Percentiles rank a stretch among this genome's conserved stretches.
Conservation (phyloP, 2,329 filamentous ascomycete species). For the Paramyrothecium roridum region DNA sequence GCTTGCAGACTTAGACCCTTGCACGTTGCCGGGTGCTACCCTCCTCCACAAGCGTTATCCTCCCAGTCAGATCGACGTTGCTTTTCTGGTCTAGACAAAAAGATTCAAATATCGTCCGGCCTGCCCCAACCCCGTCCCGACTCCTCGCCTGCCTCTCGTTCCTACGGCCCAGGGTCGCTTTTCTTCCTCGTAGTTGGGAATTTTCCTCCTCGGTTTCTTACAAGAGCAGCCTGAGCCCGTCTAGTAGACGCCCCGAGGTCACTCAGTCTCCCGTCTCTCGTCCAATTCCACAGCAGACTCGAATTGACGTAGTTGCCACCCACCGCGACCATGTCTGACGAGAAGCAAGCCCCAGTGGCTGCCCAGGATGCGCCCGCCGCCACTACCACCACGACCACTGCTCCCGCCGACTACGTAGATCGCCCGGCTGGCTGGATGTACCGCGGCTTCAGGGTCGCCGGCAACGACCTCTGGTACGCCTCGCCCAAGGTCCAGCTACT, state of each 20-base stretch:
- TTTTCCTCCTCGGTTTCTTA: neutral
- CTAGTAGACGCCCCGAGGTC: too few relatives aligned
- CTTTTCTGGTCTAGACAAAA: neutral
- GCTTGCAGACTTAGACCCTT: neutral
- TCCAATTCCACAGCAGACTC: too few relatives aligned
- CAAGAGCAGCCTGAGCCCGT: too few relatives aligned
- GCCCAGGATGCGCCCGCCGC: neutral
- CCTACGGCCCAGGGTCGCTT: neutral
- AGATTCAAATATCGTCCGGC: neutral
- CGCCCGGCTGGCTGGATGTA: constrained; percentile 62
- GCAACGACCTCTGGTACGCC: constrained; percentile 62
- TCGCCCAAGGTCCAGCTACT: constrained; percentile 69
- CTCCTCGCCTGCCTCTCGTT: neutral
- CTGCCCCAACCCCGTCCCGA: neutral
- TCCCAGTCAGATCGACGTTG: neutral
- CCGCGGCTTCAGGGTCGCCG: constrained; percentile 43
- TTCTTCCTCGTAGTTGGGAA: neutral
- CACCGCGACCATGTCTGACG: neutral
- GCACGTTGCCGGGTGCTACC: neutral
- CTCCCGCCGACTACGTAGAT: neutral
- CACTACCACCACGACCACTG: neutral
- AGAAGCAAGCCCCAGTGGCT: neutral
- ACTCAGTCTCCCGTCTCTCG: too few relatives aligned
- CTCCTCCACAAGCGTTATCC: neutral
- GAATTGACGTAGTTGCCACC: neutral